Evolutionary conservation across 768 basidiomycete species (phyloP).

Genomic region (Kwoniella heveanensis): DNA sequence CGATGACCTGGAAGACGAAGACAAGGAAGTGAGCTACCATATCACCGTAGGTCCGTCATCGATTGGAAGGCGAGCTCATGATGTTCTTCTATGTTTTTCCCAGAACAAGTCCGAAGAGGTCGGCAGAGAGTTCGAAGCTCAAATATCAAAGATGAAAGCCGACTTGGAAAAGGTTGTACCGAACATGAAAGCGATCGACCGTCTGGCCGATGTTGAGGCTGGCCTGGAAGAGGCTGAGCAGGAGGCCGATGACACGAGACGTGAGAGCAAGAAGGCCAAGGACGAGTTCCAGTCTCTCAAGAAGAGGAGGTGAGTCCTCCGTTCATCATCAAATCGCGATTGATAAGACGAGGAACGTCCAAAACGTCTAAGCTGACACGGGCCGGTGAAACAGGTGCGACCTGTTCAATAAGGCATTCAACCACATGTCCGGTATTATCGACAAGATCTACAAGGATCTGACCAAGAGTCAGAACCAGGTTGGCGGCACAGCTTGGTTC

Average conservation of each 20-base stretch:
- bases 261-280: slow-evolving; percentile 83
- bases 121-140: slow-evolving; percentile 60
- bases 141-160: slow-evolving; percentile 66
- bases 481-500: slow-evolving; percentile 91
- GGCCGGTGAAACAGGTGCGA: slow-evolving; percentile 63
- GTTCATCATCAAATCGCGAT: neutral
- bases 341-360: neutral
- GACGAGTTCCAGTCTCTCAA: slow-evolving; percentile 89
- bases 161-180: slow-evolving; percentile 88
- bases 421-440: slow-evolving; percentile 91
- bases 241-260: slow-evolving; percentile 88
- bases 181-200: slow-evolving; percentile 93
- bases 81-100: neutral
- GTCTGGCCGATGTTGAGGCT: slow-evolving; percentile 65
- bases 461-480: slow-evolving; percentile 73
- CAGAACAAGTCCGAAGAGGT: slow-evolving; percentile 29
- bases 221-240: slow-evolving; percentile 85
- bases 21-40: slow-evolving; percentile 70
- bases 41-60: neutral
- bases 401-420: slow-evolving; percentile 92
- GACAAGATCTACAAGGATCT: slow-evolving; percentile 97
- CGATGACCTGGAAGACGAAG: slow-evolving; percentile 88
- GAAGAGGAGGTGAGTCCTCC: slow-evolving; percentile 66
- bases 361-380: neutral
- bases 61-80: neutral